Base-by-base conservation (phyloP, 176 grass and related monocot species). In the Dactylis glomerata region DNA sequence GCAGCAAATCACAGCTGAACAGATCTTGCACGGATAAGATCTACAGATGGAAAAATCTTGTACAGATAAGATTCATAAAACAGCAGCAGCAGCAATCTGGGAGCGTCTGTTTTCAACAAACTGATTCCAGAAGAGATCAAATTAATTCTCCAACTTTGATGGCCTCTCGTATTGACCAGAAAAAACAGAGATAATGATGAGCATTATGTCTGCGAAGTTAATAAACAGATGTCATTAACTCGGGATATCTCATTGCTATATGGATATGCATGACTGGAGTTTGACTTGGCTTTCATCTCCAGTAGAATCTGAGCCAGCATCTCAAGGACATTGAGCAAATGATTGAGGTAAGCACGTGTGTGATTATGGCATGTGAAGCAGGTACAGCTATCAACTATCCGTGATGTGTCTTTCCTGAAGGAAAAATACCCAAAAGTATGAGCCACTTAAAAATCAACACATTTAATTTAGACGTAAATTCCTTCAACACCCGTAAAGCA, bases 351-450 rank as follows among this genome's bases (percentile, higher is more conserved):
- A 78, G 92, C 96, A 28, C 91, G 87, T 40, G 96, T 98, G 68
- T 98, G 96, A 67, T 98, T 98, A 63, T 88, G 87, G 85, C 96
- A 98, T 14, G 96, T 98, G 87, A 95, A 95, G 81, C 96, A 98
- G 30, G 51, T 81, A 83, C 96, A 98, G 47, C 87, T 84, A 61
- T 91, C 85, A 30, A 95, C 80, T 54, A 98, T 88, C 30, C 73
- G 87, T 10, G 96, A 90, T 1, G 44, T 92, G 76, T 95, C 96
- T 74, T 93, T 92, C 91, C 96, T 98, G 90, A 74, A 90, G 17
- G 67, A 82, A 64, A 64, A 30, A 64, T 54, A 76, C 12, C 34
- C 50, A 74, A 83, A 81, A 47, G 6, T 51, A 4, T 30, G 17
- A 80, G 37, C 68, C 23, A 15, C 42, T 79, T 46, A 74, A 54